phyloP scores from a whole-genome alignment of 495 filamentous ascomycete species.

The Trypethelium eluteriae region DNA sequence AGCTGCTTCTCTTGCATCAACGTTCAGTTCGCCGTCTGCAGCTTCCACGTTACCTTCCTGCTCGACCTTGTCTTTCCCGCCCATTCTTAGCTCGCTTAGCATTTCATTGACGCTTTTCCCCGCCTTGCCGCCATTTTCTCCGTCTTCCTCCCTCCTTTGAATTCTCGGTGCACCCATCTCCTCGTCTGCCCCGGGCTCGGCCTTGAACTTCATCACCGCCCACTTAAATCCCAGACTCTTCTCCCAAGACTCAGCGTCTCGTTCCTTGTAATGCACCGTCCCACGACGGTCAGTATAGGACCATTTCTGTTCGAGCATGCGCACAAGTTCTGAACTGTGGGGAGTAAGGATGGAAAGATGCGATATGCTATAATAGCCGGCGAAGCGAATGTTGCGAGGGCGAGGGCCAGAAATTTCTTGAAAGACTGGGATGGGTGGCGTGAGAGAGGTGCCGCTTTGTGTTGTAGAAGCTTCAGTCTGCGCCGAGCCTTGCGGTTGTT shows the following conservation, averaged over 20 bases:
- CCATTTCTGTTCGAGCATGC: conserved; percentile 26
- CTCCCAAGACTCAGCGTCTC: conserved; percentile 16
- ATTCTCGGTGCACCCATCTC: conserved; percentile 17
- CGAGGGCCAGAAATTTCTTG: conserved; percentile 4
- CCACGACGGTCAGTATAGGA: conserved; percentile 9
- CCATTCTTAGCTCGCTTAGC: neutral
- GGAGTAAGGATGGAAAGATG: conserved; percentile 16
- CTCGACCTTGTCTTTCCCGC: neutral
- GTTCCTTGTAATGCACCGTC: conserved; percentile 12
- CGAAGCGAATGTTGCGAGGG: conserved; percentile 14
- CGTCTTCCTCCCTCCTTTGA: conserved; percentile 12
- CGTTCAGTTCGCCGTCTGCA: neutral
- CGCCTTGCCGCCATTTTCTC: neutral
- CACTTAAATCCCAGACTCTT: conserved; percentile 19
- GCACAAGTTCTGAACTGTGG: conserved; percentile 16
- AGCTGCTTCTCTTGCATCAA: too few relatives aligned
- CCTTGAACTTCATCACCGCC: conserved; percentile 22
- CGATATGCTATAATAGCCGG: conserved; percentile 17
- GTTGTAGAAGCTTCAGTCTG: neutral
- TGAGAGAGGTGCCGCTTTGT: neutral
- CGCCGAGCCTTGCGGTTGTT: too few relatives aligned
- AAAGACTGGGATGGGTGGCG: conserved; percentile 19
- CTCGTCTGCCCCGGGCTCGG: conserved; percentile 6
- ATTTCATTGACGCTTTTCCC: conserved; percentile 20
- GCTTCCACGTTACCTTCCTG: neutral